Evolutionary conservation across 78 protist species (phyloP).

Genomic region (Cavenderia fasciculata): DNA sequence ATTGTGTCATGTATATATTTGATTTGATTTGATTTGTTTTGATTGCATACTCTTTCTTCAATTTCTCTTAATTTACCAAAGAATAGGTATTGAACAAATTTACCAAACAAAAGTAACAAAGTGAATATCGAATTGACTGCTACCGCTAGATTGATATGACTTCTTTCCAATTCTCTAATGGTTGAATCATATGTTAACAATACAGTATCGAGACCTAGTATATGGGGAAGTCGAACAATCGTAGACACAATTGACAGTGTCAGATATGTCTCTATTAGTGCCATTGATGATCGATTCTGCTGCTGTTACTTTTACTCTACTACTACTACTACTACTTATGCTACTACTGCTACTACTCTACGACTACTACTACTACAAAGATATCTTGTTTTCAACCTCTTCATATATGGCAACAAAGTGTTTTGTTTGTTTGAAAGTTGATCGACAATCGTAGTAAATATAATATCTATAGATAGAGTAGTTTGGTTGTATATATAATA

Average conservation of each 20-base stretch:
- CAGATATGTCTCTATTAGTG: constrained; percentile 13
- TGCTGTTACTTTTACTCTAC: too few relatives aligned
- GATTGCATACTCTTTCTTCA: constrained; percentile 48
- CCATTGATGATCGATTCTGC: too few relatives aligned
- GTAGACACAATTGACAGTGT: constrained; percentile 21
- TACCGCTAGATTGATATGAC: constrained; percentile 32
- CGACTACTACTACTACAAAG: too few relatives aligned
- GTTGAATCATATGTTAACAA: constrained; percentile 1
- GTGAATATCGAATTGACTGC: constrained; percentile 53
- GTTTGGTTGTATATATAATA: too few relatives aligned
- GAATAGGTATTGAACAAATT: constrained; percentile 69
- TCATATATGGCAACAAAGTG: too few relatives aligned
- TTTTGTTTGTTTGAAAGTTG: too few relatives aligned
- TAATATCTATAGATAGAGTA: too few relatives aligned
- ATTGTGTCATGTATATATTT: not conserved
- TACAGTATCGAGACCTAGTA: not conserved
- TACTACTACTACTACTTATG: too few relatives aligned
- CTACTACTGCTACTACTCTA: too few relatives aligned
- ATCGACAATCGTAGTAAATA: too few relatives aligned
- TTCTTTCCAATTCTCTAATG: not conserved
- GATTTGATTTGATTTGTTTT: not conserved
- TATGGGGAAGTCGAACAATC: constrained; percentile 11
- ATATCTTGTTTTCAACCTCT: too few relatives aligned
- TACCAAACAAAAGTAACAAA: constrained; percentile 48
- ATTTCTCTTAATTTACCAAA: constrained; percentile 71